phyloP scores from a whole-genome alignment of 192 early-diverging fungal species.

The Funneliformis geosporum region DNA sequence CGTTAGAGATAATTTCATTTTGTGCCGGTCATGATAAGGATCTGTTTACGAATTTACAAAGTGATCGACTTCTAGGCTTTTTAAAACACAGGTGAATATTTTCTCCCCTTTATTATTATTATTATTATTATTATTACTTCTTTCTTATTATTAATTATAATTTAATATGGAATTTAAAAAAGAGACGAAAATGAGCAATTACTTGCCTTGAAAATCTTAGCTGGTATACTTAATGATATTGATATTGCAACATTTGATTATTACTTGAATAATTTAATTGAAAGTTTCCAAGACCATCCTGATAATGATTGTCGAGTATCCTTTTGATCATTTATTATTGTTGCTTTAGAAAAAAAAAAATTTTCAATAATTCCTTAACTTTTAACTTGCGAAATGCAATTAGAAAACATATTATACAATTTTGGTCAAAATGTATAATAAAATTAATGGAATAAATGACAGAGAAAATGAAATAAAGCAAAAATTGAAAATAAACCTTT shows the following conservation, averaged over 20 bases:
- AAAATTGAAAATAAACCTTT: constrained; percentile 38
- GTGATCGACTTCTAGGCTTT: constrained; percentile 51
- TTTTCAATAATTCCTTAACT: background rate
- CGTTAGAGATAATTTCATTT: constrained; percentile 58
- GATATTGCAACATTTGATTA: constrained; percentile 20
- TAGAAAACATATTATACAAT: constrained; percentile 54
- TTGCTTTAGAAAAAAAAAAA: background rate
- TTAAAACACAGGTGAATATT: constrained; percentile 49
- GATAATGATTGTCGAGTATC: constrained; percentile 57
- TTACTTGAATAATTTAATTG: constrained; percentile 48
- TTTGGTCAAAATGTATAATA: constrained; percentile 42
- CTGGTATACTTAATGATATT: background rate
- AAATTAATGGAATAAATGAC: background rate
- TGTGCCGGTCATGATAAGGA: constrained; percentile 48
- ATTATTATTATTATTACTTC: background rate
- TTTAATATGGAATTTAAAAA: background rate
- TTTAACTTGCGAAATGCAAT: background rate
- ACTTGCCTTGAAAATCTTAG: constrained; percentile 3
- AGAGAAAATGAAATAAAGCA: constrained; percentile 13
- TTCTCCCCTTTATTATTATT: background rate
- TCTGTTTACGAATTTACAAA: constrained; percentile 56
- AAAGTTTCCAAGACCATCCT: constrained; percentile 53
- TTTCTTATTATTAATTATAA: background rate
- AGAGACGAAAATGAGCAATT: constrained; percentile 12
- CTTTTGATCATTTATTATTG: background rate